A percentile compares a stretch with the other conserved stretches of the same genome.
phyloP scores from a whole-genome alignment of 2,329 filamentous ascomycete species.

The Aspergillus awamori region DNA sequence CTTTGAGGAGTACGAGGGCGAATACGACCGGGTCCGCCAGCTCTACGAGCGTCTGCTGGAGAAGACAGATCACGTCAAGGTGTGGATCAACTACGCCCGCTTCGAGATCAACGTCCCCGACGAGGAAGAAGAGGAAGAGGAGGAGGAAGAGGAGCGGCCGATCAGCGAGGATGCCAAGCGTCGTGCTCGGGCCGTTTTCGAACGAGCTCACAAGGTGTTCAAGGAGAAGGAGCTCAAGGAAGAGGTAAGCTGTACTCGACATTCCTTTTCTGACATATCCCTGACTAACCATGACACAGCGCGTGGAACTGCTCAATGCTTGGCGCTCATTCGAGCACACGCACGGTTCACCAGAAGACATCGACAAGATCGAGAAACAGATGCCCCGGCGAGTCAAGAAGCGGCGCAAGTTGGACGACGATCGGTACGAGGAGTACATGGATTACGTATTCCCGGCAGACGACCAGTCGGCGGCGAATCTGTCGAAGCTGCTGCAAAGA shows the following conservation, averaged over 20 bases:
- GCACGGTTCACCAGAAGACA: conserved; percentile 74
- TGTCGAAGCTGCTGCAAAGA: conserved; percentile 81
- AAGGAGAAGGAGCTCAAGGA: conserved; percentile 89
- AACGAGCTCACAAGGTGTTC: conserved; percentile 81
- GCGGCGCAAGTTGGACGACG: conserved; percentile 86
- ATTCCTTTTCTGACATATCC: neutral
- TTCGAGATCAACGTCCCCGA: conserved; percentile 96
- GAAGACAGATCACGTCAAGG: conserved; percentile 98
- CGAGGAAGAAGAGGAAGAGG: conserved; percentile 64
- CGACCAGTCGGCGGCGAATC: conserved; percentile 79
- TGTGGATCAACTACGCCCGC: conserved; percentile 98
- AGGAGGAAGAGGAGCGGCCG: conserved; percentile 59
- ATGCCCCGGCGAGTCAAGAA: conserved; percentile 95
- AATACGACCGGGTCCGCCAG: conserved; percentile 78
- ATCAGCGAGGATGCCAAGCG: conserved; percentile 82
- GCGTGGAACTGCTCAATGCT: conserved; percentile 86
- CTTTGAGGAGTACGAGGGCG: conserved; percentile 93
- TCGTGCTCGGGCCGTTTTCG: conserved; percentile 80
- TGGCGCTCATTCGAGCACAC: conserved; percentile 92
- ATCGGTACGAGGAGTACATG: conserved; percentile 92
- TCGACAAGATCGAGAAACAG: conserved; percentile 83
- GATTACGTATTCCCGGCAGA: conserved; percentile 97
- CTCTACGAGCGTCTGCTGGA: conserved; percentile 89
- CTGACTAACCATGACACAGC: conserved; percentile 49
- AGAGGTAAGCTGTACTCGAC: conserved; percentile 57